phyloP scores from a whole-genome alignment of 768 basidiomycete genomes.

The Xerocomellus intermedius region DNA sequence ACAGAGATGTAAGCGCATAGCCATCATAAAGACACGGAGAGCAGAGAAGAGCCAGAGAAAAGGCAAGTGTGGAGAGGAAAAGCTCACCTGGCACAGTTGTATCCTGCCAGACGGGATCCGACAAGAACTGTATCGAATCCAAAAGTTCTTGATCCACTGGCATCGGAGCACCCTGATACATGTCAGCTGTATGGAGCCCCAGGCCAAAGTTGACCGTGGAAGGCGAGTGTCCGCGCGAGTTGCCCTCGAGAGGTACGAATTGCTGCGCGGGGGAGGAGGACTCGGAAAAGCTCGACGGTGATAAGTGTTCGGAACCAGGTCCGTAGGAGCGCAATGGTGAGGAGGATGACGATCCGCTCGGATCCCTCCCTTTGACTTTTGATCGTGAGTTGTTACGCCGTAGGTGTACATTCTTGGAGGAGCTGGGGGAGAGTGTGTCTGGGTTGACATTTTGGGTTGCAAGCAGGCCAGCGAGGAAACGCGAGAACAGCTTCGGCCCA shows the following conservation, averaged over 20 bases:
- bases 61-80: background rate
- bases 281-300: constrained; percentile 33
- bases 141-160: constrained; percentile 59
- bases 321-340: constrained; percentile 1
- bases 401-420: constrained; percentile 23
- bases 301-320: constrained; percentile 18
- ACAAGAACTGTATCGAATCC: constrained; percentile 59
- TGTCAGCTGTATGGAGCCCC: constrained; percentile 31
- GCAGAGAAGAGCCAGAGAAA: background rate
- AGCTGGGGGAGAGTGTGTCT: constrained; percentile 15
- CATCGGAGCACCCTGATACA: constrained; percentile 48
- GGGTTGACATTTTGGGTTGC: constrained; percentile 48
- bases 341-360: background rate
- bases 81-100: constrained; percentile 52
- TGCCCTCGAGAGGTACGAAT: constrained; percentile 39
- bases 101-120: constrained; percentile 57
- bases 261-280: constrained; percentile 39
- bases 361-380: constrained; percentile 17
- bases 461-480: constrained; percentile 72
- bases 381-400: constrained; percentile 11
- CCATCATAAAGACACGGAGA: background rate
- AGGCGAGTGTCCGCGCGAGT: constrained; percentile 17
- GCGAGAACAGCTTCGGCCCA: constrained; percentile 76
- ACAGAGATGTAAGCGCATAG: background rate
- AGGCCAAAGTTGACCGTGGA: constrained; percentile 1